Conservation (phyloP, 2,329 filamentous ascomycete genomes). For the Diaporthe amygdali region DNA sequence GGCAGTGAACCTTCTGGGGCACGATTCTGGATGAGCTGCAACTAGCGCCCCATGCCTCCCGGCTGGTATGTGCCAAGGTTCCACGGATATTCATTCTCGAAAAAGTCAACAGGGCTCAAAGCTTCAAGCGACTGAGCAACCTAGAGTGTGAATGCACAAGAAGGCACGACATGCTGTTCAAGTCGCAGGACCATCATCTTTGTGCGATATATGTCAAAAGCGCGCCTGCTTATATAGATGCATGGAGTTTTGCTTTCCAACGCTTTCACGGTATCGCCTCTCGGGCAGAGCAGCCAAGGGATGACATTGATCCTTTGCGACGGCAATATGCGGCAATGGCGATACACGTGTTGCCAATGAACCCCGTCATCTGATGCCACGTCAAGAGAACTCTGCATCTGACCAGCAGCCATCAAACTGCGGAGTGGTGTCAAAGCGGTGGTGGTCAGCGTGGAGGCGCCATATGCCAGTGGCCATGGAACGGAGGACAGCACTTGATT, state of each 20-base stretch:
- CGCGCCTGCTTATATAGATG: not conserved
- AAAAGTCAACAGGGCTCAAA: not conserved
- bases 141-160: not conserved
- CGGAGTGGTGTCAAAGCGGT: not conserved
- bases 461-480: not conserved
- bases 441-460: slow-evolving; percentile 17
- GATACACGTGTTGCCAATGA: slow-evolving; percentile 7
- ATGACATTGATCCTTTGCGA: not conserved
- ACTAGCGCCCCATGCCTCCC: not conserved
- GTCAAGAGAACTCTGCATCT: slow-evolving; percentile 12
- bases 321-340: slow-evolving; percentile 4
- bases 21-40: not conserved
- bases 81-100: not conserved
- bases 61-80: not conserved
- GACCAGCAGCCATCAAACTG: slow-evolving; percentile 6
- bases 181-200: not conserved
- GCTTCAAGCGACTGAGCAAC: not conserved
- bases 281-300: not conserved
- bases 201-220: too few species aligned
- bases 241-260: not conserved
- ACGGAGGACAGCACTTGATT: not conserved
- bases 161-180: not conserved
- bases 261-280: not conserved
- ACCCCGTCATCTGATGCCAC: slow-evolving; percentile 8
- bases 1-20: not conserved